Conservation (phyloP, 2,329 filamentous ascomycete genomes). For the Penicillium sp. region DNA sequence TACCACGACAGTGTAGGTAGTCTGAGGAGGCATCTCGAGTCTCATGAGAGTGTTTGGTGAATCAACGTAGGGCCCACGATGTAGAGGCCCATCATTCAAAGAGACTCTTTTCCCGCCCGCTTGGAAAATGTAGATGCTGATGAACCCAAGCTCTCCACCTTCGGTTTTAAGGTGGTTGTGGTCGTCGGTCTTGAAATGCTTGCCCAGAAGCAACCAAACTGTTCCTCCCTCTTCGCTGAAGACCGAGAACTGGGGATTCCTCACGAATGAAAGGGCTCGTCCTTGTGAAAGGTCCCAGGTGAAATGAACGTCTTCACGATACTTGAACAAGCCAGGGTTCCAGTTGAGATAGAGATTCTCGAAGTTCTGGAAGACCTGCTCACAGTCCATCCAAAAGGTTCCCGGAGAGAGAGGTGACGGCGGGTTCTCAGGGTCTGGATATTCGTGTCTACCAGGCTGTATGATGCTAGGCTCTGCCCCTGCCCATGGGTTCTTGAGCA, state of each 20-base stretch:
- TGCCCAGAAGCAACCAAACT: slow-evolving; percentile 82
- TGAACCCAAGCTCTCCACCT: slow-evolving; percentile 70
- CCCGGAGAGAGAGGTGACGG: slow-evolving; percentile 55
- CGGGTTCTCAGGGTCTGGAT: slow-evolving; percentile 7
- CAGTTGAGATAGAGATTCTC: slow-evolving; percentile 97
- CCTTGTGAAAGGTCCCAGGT: slow-evolving; percentile 67
- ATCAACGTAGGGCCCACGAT: slow-evolving; percentile 85
- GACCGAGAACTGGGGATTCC: slow-evolving; percentile 63
- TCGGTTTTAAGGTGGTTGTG: slow-evolving; percentile 41
- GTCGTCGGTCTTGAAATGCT: slow-evolving; percentile 77
- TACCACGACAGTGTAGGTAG: slow-evolving; percentile 65
- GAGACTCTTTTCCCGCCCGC: slow-evolving; percentile 71
- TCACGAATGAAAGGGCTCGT: slow-evolving; percentile 64
- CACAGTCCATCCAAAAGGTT: slow-evolving; percentile 92
- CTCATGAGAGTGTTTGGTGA: slow-evolving; percentile 88
- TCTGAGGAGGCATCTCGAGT: slow-evolving; percentile 60
- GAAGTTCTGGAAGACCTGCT: slow-evolving; percentile 86
- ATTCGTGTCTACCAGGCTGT: slow-evolving; percentile 10
- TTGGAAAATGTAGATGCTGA: slow-evolving; percentile 81
- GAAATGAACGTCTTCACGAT: slow-evolving; percentile 89
- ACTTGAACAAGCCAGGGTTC: slow-evolving; percentile 81
- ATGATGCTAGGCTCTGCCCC: slow-evolving; percentile 60
- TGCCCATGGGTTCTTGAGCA: slow-evolving; percentile 95
- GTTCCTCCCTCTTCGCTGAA: slow-evolving; percentile 57
- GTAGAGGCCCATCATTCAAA: slow-evolving; percentile 69